phyloP scores from a whole-genome alignment of 805 yeast genomes.

The Candida berthetii region DNA sequence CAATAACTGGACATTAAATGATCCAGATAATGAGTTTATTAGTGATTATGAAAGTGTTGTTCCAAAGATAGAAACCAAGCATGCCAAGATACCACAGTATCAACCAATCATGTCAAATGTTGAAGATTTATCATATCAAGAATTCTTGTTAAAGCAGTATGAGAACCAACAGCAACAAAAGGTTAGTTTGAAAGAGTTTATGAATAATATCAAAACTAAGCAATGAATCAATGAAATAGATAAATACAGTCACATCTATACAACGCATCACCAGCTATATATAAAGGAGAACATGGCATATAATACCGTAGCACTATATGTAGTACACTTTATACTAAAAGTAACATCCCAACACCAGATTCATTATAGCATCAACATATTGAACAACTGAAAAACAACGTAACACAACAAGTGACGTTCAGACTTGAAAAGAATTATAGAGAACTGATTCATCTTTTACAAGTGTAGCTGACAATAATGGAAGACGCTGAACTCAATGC shows the following conservation, averaged over 20 bases:
- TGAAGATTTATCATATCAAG: not conserved
- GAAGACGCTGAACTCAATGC: conserved; percentile 86
- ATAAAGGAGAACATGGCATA: no score
- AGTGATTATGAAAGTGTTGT: not conserved
- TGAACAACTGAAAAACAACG: no score
- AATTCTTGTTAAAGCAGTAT: not conserved
- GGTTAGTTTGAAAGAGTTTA: not conserved
- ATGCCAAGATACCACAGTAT: not conserved
- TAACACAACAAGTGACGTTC: no score
- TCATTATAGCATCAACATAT: no score
- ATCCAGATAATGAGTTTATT: not conserved
- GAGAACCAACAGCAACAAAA: not conserved
- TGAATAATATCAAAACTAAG: not conserved
- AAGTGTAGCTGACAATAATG: conserved; percentile 41
- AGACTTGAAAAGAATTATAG: no score
- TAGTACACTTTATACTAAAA: no score
- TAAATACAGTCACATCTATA: no score
- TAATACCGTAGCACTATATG: no score
- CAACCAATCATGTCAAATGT: not conserved
- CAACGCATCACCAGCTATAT: no score
- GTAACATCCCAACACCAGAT: not conserved
- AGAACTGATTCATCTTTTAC: no score
- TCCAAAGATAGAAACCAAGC: not conserved
- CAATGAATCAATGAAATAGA: not conserved
- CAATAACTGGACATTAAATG: not conserved